Evolutionary conservation across 352 stramenopile species (phyloP).

Genomic region (Pythium folliculosum): DNA sequence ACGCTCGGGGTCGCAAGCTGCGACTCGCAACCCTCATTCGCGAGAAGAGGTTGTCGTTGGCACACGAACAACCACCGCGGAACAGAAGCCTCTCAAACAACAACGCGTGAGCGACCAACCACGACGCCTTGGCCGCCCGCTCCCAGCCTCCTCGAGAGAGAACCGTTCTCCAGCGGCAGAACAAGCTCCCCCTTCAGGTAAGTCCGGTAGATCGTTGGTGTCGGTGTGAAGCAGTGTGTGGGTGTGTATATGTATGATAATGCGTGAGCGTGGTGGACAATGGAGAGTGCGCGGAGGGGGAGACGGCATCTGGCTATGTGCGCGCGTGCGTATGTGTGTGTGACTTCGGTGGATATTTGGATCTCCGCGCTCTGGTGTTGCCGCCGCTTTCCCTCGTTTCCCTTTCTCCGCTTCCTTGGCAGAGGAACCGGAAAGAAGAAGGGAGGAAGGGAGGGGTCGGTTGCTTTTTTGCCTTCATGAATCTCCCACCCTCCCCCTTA

Average conservation of each 20-base stretch:
- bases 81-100: background rate
- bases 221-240: background rate
- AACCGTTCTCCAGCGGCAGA: background rate
- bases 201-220: background rate
- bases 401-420: background rate
- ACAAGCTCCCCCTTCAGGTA: constrained; percentile 9
- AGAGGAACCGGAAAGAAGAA: background rate
- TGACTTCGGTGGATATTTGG: background rate
- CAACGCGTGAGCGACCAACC: constrained; percentile 17
- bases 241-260: background rate
- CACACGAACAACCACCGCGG: constrained; percentile 9
- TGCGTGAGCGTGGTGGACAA: constrained; percentile 1
- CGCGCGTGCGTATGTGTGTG: background rate
- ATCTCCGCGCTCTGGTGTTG: background rate
- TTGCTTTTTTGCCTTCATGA: no score
- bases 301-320: constrained; percentile 6
- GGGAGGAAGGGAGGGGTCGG: background rate
- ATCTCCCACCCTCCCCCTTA: no score
- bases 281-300: constrained; percentile 15
- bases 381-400: background rate
- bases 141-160: background rate
- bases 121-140: background rate
- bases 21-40: constrained; percentile 23
- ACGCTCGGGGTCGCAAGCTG: background rate
- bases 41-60: constrained; percentile 26